These are phyloP conservation scores for Gossypium sturtianum DNA, from an alignment of 345 rosid species.

Conservation along the genomic window DNA sequence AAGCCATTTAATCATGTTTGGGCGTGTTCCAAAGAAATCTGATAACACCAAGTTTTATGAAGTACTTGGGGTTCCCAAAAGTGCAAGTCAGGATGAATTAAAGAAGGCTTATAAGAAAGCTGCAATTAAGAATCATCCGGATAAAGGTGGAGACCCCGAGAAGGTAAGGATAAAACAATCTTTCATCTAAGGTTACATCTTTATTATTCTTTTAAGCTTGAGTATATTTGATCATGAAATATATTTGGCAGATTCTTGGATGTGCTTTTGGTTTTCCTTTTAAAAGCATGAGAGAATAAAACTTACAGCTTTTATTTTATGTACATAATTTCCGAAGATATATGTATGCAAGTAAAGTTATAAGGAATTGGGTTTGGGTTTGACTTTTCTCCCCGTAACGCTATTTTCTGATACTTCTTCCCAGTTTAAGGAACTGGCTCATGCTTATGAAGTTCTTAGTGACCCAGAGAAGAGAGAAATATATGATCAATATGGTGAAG, in stretches of 20 bases:
- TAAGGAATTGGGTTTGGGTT: not conserved
- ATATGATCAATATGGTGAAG: slow-evolving; percentile 65
- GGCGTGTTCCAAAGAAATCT: slow-evolving; percentile 33
- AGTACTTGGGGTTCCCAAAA: slow-evolving; percentile 44
- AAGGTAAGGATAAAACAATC: slow-evolving; percentile 28
- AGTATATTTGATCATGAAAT: not conserved
- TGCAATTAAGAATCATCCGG: slow-evolving; percentile 63
- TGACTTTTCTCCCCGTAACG: not conserved
- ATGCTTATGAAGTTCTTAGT: slow-evolving; percentile 66
- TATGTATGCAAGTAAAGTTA: not conserved
- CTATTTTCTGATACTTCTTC: not conserved
- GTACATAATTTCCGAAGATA: too few species aligned
- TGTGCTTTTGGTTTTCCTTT: not conserved
- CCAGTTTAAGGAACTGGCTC: slow-evolving; percentile 66
- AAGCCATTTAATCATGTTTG: slow-evolving; percentile 41
- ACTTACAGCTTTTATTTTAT: not conserved
- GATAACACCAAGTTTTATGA: slow-evolving; percentile 36
- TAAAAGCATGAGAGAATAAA: not conserved
- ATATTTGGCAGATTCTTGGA: not conserved
- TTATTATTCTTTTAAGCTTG: not conserved
- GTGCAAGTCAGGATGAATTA: slow-evolving; percentile 44
- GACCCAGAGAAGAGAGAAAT: slow-evolving; percentile 62
- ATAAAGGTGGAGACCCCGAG: slow-evolving; percentile 65
- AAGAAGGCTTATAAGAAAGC: slow-evolving; percentile 58
- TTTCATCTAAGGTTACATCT: not conserved